Conservation (phyloP, 2,329 filamentous ascomycete genomes). For the Phialophora tarda region DNA sequence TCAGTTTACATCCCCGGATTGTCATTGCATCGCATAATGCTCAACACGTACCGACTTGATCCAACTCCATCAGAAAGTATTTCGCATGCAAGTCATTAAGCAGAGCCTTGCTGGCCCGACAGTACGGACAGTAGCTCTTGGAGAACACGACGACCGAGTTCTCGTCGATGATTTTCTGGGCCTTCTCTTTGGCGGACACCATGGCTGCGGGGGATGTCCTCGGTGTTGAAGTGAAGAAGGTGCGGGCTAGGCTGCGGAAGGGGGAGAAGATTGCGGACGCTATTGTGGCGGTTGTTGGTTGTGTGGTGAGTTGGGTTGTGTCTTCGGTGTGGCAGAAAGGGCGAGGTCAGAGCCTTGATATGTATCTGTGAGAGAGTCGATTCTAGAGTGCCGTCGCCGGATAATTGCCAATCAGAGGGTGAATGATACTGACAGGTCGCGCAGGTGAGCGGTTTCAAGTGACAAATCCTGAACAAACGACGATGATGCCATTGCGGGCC, state of each 20-base stretch:
- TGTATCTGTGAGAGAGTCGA: neutral
- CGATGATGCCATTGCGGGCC: neutral
- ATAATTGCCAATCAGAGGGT: conserved; percentile 15
- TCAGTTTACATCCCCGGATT: neutral
- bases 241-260: conserved; percentile 60
- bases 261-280: conserved; percentile 64
- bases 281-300: conserved; percentile 48
- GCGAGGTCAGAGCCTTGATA: conserved; percentile 1
- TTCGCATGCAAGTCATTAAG: conserved; percentile 73
- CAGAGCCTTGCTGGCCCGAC: conserved; percentile 75
- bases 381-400: neutral
- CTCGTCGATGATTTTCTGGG: conserved; percentile 83
- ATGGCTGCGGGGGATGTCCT: conserved; percentile 66
- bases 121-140: conserved; percentile 97
- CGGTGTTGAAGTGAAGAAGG: conserved; percentile 66
- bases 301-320: conserved; percentile 7
- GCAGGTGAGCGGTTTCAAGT: neutral
- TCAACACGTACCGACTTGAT: conserved; percentile 72
- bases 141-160: conserved; percentile 94
- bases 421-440: conserved; percentile 1
- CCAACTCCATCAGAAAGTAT: conserved; percentile 78
- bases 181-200: conserved; percentile 82
- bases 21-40: neutral
- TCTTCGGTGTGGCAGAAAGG: neutral
- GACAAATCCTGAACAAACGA: neutral